These are phyloP conservation scores for Salisapilia sapeloensis DNA, from an alignment of 352 stramenopile genomes.

Conservation along the genomic window DNA sequence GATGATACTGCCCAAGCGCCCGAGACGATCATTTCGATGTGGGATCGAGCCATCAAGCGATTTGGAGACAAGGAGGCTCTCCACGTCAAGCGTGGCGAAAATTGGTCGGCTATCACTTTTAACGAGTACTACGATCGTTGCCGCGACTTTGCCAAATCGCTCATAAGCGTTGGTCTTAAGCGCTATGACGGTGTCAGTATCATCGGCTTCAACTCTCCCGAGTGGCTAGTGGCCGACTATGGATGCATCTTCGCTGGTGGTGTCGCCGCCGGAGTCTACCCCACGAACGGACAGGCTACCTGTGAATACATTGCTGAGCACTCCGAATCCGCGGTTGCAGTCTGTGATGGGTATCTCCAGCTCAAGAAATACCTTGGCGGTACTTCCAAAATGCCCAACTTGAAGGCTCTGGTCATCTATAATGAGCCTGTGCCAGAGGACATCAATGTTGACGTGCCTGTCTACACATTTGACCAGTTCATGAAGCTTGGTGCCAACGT, in stretches of 20 bases:
- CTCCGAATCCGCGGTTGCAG: constrained; percentile 41
- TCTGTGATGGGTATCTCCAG: constrained; percentile 44
- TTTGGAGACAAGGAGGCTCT: constrained; percentile 1
- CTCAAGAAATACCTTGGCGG: constrained; percentile 46
- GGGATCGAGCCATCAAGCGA: constrained; percentile 1
- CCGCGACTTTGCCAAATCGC: constrained; percentile 9
- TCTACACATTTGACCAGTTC: constrained; percentile 8
- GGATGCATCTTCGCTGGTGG: constrained; percentile 52
- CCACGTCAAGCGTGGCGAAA: constrained; percentile 4
- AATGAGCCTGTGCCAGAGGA: constrained; percentile 7
- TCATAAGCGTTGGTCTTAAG: constrained; percentile 12
- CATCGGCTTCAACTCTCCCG: constrained; percentile 27
- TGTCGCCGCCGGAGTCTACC: constrained; percentile 70
- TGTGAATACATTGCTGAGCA: constrained; percentile 67
- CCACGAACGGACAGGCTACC: constrained; percentile 38
- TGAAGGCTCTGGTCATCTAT: constrained; percentile 71
- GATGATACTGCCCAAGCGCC: constrained; percentile 1
- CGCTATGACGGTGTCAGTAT: constrained; percentile 17
- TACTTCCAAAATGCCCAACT: constrained; percentile 10
- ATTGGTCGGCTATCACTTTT: constrained; percentile 5
- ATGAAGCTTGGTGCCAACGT: constrained; percentile 8
- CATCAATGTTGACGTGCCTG: constrained; percentile 6
- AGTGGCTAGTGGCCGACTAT: constrained; percentile 66
- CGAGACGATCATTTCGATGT: constrained; percentile 2
- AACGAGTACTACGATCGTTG: constrained; percentile 7